Conservation (phyloP, 2,329 filamentous ascomycete genomes). For the Trichophyton benhamiae region DNA sequence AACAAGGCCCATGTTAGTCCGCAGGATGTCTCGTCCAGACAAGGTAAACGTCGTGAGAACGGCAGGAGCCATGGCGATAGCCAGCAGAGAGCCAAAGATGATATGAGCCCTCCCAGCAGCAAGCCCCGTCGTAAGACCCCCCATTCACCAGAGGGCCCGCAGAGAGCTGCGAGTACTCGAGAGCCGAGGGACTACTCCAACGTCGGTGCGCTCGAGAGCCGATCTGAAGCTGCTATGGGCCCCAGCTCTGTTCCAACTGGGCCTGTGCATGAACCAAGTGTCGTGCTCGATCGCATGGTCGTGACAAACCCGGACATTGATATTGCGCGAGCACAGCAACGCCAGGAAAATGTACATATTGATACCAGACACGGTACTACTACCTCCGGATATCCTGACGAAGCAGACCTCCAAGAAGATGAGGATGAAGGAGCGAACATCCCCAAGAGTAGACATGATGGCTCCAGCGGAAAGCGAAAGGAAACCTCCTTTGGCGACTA, state of each 20-base stretch:
- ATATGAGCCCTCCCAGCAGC: constrained; percentile 22
- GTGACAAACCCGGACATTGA: constrained; percentile 65
- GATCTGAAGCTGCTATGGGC: constrained; percentile 36
- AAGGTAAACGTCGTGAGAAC: constrained; percentile 31
- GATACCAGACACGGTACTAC: constrained; percentile 40
- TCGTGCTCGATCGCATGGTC: constrained; percentile 64
- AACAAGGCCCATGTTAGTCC: constrained; percentile 38
- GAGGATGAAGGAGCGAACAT: constrained; percentile 24
- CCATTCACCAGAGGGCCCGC: constrained; percentile 36
- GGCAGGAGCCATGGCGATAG: constrained; percentile 20
- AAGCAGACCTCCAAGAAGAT: constrained; percentile 40
- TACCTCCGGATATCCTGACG: constrained; percentile 31
- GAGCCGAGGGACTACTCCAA: constrained; percentile 28
- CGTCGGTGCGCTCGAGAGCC: constrained; percentile 21
- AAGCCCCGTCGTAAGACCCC: constrained; percentile 38
- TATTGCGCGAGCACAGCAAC: constrained; percentile 56
- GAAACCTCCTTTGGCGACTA: constrained; percentile 90
- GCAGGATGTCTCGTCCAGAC: constrained; percentile 27
- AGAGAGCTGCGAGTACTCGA: constrained; percentile 31
- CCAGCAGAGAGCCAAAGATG: constrained; percentile 32
- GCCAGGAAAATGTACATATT: constrained; percentile 31
- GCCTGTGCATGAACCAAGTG: constrained; percentile 62
- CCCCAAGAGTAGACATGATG: constrained; percentile 42
- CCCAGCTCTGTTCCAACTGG: constrained; percentile 46
- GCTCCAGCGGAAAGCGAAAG: constrained; percentile 49